Evolutionary conservation across 2,329 filamentous ascomycete species (phyloP).

Genomic region (Nannizzia gypsea): DNA sequence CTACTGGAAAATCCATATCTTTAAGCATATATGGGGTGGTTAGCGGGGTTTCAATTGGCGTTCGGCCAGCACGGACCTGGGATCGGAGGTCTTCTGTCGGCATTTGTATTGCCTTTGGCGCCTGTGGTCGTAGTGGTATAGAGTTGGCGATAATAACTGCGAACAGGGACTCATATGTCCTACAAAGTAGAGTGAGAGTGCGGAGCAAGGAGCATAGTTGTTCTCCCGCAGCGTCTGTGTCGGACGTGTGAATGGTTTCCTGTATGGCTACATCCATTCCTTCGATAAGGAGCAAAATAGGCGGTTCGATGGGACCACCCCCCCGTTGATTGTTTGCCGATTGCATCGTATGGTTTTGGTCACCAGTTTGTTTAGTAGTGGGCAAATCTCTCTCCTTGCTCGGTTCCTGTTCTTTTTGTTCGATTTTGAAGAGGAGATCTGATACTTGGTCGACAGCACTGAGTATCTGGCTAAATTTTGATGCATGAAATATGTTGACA

Average conservation of each 20-base stretch:
- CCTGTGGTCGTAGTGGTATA: slow-evolving; percentile 16
- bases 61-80: background rate
- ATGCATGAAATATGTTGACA: slow-evolving; percentile 12
- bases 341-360: background rate
- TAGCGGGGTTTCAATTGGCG: background rate
- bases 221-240: slow-evolving; percentile 23
- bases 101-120: background rate
- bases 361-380: slow-evolving; percentile 2
- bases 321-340: background rate
- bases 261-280: slow-evolving; percentile 29
- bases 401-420: background rate
- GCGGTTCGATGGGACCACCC: background rate
- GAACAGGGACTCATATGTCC: slow-evolving; percentile 20
- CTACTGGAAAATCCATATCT: background rate
- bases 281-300: slow-evolving; percentile 23
- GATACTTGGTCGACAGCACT: slow-evolving; percentile 12
- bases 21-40: background rate
- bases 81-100: background rate
- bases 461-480: slow-evolving; percentile 13
- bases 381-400: slow-evolving; percentile 8
- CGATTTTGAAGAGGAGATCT: slow-evolving; percentile 10
- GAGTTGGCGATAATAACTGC: slow-evolving; percentile 30
- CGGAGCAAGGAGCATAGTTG: slow-evolving; percentile 23
- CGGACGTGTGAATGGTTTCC: slow-evolving; percentile 27
- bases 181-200: slow-evolving; percentile 25